Percentiles rank a stretch among this genome's conserved stretches.
Evolutionary conservation across 441 rosid genomes (phyloP).

Genomic region (Flueggea neowawraea): DNA sequence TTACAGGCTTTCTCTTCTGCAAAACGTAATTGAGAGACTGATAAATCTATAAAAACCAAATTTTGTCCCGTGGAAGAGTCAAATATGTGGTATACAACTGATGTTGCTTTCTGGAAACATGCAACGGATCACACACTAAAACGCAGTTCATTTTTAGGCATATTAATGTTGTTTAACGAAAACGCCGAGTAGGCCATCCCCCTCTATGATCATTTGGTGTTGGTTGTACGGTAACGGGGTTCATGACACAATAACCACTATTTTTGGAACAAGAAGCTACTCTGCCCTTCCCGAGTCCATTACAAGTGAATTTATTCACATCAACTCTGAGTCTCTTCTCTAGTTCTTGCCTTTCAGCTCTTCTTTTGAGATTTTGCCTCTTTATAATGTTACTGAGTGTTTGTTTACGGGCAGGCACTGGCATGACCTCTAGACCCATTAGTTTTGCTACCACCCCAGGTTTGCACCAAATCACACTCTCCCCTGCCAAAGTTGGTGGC

Average conservation of each 20-base stretch:
- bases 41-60: too few species aligned
- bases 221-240: conserved; percentile 24
- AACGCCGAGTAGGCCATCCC: conserved; percentile 41
- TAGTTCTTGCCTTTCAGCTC: conserved; percentile 37
- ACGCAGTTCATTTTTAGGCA: too few species aligned
- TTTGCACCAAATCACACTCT: conserved; percentile 76
- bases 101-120: too few species aligned
- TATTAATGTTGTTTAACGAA: conserved; percentile 13
- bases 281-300: background rate
- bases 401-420: conserved; percentile 37
- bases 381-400: conserved; percentile 29
- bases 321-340: conserved; percentile 24
- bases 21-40: too few species aligned
- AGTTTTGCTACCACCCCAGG: conserved; percentile 86
- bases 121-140: too few species aligned
- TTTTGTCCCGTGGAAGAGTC: too few species aligned
- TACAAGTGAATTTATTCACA: background rate
- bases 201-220: background rate
- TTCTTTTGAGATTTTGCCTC: conserved; percentile 48
- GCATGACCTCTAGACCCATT: conserved; percentile 85
- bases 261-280: too few species aligned
- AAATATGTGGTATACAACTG: too few species aligned
- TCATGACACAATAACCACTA: conserved; percentile 21
- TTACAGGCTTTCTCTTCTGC: too few species aligned
- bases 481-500: conserved; percentile 46